Conservation (phyloP, 2,329 filamentous ascomycete genomes). For the Allantophomopsis lycopodina region DNA sequence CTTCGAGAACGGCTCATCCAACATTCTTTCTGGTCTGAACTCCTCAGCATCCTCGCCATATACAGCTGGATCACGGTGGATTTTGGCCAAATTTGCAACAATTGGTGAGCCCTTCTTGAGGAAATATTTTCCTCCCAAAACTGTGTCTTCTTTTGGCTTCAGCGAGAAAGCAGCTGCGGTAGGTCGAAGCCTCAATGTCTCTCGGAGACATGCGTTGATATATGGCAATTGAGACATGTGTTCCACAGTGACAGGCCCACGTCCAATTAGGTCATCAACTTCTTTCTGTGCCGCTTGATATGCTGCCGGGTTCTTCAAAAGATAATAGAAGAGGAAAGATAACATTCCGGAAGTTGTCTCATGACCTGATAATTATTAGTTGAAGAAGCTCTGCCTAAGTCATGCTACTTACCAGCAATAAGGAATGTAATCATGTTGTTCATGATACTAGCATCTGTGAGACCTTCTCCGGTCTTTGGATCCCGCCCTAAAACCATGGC, state of each 20-base stretch:
- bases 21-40: constrained; percentile 59
- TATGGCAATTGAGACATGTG: constrained; percentile 43
- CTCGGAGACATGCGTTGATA: constrained; percentile 48
- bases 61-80: constrained; percentile 48
- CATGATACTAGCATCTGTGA: constrained; percentile 46
- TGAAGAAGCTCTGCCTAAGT: background rate
- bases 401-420: constrained; percentile 34
- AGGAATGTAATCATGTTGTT: constrained; percentile 63
- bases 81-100: constrained; percentile 30
- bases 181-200: constrained; percentile 47
- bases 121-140: constrained; percentile 43
- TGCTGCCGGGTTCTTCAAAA: constrained; percentile 33
- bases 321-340: constrained; percentile 34
- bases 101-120: constrained; percentile 37
- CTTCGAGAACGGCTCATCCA: constrained; percentile 51
- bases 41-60: constrained; percentile 50
- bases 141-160: constrained; percentile 34
- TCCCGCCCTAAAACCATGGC: constrained; percentile 56
- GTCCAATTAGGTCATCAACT: constrained; percentile 34
- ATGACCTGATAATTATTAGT: constrained; percentile 29
- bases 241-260: constrained; percentile 24
- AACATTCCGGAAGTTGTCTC: constrained; percentile 50
- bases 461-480: constrained; percentile 45
- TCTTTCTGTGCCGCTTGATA: constrained; percentile 34
- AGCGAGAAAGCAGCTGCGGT: constrained; percentile 43